These are phyloP conservation scores for Pyrus hybrid DNA, from an alignment of 331 rosid species.

Conservation along the genomic window DNA sequence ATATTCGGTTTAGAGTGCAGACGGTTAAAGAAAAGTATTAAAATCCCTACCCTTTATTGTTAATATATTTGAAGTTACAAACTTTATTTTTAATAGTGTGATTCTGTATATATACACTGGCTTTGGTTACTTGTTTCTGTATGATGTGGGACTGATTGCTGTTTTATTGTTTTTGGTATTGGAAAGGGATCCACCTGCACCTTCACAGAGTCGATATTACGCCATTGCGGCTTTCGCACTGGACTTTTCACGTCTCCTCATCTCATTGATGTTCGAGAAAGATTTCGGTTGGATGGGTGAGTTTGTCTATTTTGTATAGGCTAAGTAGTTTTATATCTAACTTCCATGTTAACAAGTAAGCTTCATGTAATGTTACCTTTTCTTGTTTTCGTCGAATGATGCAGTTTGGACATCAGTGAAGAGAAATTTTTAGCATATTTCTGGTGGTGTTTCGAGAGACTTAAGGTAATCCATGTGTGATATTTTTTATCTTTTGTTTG, in stretches of 20 bases:
- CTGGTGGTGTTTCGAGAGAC: slow-evolving; percentile 92
- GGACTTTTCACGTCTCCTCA: slow-evolving; percentile 95
- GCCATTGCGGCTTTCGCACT: slow-evolving; percentile 79
- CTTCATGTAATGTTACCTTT: background rate
- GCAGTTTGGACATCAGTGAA: slow-evolving; percentile 67
- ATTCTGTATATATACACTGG: background rate
- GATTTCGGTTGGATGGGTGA: slow-evolving; percentile 90
- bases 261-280: slow-evolving; percentile 86
- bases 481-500: background rate
- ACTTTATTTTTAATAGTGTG: background rate
- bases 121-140: background rate
- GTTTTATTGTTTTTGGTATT: slow-evolving; percentile 12
- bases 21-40: background rate
- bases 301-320: background rate
- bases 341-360: background rate
- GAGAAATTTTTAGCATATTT: slow-evolving; percentile 81
- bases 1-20: background rate
- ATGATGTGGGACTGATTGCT: slow-evolving; percentile 12
- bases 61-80: background rate
- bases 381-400: slow-evolving; percentile 25
- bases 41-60: background rate
- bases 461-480: slow-evolving; percentile 52
- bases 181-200: slow-evolving; percentile 95
- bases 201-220: slow-evolving; percentile 77
- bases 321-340: background rate